Base-by-base conservation (phyloP, 1,139 yeast genomes). In the Zygosaccharomyces sapae region DNA sequence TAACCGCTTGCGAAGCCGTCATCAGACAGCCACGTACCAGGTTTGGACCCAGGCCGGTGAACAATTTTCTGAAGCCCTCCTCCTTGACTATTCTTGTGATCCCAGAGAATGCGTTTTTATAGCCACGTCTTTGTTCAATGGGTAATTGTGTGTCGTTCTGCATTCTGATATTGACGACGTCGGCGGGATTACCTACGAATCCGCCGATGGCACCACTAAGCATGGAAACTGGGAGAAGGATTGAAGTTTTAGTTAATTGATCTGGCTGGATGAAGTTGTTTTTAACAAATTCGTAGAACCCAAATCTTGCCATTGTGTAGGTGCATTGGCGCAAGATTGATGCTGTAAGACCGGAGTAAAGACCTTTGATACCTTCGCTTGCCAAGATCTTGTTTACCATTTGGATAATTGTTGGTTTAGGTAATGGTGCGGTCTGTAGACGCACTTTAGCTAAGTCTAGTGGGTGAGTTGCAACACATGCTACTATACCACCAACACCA, bases 1-100 rank as follows among this genome's bases (percentile, higher is more conserved):
- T 83, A 3, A 87, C 96, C 48, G 87, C 94, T 65, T 88, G 96
- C 2, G 94, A 83, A 1, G 95, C 90, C 0, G 96, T 88, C 96
- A 88, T 88, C 49, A 88, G 72, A 7, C 86, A 79, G 19, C 95
- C 96, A 61, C 96, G 75, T 2, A 81, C 75, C 58, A 86, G 74
- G 62, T 88, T 88, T 20, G 96, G 95, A 24, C 76, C 75, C 53
- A 86, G 71, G 0, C 96, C 96, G 53, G 92, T 74, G 61, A 84
- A 81, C 51, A 86, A 69, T 1, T 88, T 72, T n/a, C 59, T 48
- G 1, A 74, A 56, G 10, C 86, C 83, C 63, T 88, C 96, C 39
- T 80, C 79, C 41, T 66, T 71, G n/a, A 70, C 57, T 45, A 88
- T 80, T 54, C 83, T 74, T 48, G 67, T 60, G 34, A 87, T 68